phyloP scores from a whole-genome alignment of 768 basidiomycete genomes.

The Antrodiella citrinella region DNA sequence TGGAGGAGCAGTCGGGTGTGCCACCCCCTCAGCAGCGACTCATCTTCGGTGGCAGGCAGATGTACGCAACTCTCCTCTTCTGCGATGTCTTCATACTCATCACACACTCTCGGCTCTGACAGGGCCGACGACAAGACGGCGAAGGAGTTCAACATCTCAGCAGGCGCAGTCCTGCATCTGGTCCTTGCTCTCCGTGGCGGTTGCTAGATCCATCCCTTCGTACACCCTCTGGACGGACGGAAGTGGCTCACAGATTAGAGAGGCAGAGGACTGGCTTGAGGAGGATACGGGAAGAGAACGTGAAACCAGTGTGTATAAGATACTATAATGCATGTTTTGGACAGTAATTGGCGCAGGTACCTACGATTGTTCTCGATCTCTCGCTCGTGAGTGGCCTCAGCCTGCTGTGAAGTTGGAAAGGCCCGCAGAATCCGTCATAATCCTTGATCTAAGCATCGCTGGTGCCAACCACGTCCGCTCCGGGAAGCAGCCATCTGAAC shows the following conservation, averaged over 20 bases:
- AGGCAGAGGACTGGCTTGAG: background rate
- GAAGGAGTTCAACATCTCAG: slow-evolving; percentile 71
- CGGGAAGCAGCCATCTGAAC: slow-evolving; percentile 78
- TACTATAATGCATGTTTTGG: background rate
- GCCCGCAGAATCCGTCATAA: too few relatives aligned
- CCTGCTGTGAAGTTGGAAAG: background rate
- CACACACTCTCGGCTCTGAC: background rate
- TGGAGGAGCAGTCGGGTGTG: slow-evolving; percentile 97
- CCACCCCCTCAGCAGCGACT: slow-evolving; percentile 93
- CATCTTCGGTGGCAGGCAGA: slow-evolving; percentile 88
- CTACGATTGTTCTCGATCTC: background rate
- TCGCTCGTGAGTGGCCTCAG: background rate
- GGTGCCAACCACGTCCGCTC: slow-evolving; percentile 64
- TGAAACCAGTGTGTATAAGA: background rate
- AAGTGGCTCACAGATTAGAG: background rate
- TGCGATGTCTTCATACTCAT: background rate
- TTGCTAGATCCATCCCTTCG: slow-evolving; percentile 28
- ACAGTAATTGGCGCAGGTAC: background rate
- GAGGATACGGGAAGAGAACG: background rate
- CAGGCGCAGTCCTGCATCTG: slow-evolving; percentile 86
- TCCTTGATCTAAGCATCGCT: background rate
- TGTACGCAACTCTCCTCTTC: slow-evolving; percentile 47
- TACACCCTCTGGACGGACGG: background rate
- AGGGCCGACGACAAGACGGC: slow-evolving; percentile 93
- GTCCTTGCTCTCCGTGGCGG: slow-evolving; percentile 95